Evolutionary conservation across 306 rosid genomes (phyloP).

Genomic region (Boehmeria nivea): DNA sequence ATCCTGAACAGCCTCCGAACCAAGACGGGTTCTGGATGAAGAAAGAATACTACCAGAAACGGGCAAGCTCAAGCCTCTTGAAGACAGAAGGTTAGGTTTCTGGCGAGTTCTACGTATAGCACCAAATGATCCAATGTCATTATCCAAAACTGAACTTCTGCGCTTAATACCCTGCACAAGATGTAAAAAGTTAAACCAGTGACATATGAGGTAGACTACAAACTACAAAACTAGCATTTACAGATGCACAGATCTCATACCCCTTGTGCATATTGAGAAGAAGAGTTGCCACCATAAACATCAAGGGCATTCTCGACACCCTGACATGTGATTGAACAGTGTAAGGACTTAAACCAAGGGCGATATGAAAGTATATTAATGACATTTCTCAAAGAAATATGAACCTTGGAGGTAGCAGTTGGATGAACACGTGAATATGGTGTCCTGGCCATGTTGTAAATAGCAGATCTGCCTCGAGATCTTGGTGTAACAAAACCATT

Average conservation of each 20-base stretch:
- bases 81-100: constrained; percentile 57
- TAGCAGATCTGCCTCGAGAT: constrained; percentile 80
- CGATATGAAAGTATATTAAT: neutral
- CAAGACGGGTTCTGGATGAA: constrained; percentile 28
- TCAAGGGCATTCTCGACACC: constrained; percentile 34
- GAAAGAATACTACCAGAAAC: constrained; percentile 44
- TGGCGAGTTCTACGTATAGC: constrained; percentile 75
- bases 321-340: constrained; percentile 34
- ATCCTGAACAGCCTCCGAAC: constrained; percentile 34
- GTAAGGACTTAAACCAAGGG: constrained; percentile 11
- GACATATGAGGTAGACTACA: constrained; percentile 4
- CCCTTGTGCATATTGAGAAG: constrained; percentile 48
- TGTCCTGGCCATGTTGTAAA: constrained; percentile 76
- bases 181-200: neutral
- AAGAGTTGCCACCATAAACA: constrained; percentile 40
- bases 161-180: constrained; percentile 55
- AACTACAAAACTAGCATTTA: constrained; percentile 16
- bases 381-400: constrained; percentile 2
- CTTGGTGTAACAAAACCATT: constrained; percentile 76
- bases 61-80: constrained; percentile 50
- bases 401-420: constrained; percentile 53
- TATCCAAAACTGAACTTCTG: constrained; percentile 57
- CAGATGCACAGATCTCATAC: constrained; percentile 32
- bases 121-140: constrained; percentile 79
- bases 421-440: constrained; percentile 69